Evolutionary conservation across 768 basidiomycete genomes (phyloP).

Genomic region (Wakefieldia striispora): DNA sequence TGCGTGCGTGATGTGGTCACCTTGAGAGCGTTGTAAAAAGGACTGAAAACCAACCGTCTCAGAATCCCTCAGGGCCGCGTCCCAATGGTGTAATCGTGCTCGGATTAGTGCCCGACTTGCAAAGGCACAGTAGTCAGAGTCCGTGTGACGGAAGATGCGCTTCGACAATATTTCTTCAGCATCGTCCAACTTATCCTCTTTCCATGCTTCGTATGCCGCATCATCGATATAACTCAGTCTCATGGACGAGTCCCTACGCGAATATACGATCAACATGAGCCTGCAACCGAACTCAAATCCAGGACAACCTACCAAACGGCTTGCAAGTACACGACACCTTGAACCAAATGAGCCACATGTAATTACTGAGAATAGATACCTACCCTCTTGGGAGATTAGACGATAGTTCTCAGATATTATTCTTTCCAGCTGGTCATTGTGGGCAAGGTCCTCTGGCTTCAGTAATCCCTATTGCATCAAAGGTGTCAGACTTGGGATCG

Average conservation of each 20-base stretch:
- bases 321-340: slow-evolving; percentile 7
- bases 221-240: background rate
- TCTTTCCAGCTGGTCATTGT: slow-evolving; percentile 1
- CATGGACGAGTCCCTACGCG: slow-evolving; percentile 7
- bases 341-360: background rate
- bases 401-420: slow-evolving; percentile 8
- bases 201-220: slow-evolving; percentile 2
- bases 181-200: slow-evolving; percentile 2
- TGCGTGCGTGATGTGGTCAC: background rate
- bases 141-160: background rate
- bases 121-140: slow-evolving; percentile 1
- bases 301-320: background rate
- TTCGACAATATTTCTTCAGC: slow-evolving; percentile 10
- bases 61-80: slow-evolving; percentile 9
- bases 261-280: background rate
- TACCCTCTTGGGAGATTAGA: slow-evolving; percentile 6
- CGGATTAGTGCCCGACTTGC: slow-evolving; percentile 8
- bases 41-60: slow-evolving; percentile 2
- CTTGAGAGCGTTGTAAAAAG: background rate
- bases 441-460: slow-evolving; percentile 1
- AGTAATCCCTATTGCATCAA: slow-evolving; percentile 5
- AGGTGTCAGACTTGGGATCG: background rate
- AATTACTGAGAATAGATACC: background rate
- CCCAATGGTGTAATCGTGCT: slow-evolving; percentile 3
- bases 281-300: background rate